phyloP scores from a whole-genome alignment of 1,284 basidiomycete genomes.

The Ustilago bromivora region DNA sequence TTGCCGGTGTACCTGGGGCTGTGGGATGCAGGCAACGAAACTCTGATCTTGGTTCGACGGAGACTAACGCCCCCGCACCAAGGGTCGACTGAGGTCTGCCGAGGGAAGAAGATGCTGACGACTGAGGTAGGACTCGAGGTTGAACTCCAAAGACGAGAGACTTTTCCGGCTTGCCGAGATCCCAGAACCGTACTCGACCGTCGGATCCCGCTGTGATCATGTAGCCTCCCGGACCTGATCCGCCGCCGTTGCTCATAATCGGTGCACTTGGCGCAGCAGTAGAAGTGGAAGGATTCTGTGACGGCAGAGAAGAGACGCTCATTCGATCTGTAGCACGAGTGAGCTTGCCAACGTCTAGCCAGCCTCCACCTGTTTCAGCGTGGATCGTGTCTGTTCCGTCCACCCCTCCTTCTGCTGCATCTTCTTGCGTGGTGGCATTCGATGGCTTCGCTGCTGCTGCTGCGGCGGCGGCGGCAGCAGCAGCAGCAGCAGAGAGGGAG shows the following conservation, averaged over 20 bases:
- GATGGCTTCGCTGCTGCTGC: not conserved
- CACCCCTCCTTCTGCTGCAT: not conserved
- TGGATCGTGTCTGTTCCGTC: constrained; percentile 27
- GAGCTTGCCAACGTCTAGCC: constrained; percentile 61
- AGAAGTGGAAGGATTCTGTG: not conserved
- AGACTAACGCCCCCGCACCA: constrained; percentile 7
- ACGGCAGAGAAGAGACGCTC: not conserved
- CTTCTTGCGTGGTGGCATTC: not conserved
- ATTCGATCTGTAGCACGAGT: constrained; percentile 16
- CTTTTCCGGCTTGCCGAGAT: constrained; percentile 77
- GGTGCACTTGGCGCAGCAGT: not conserved
- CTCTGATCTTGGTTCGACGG: constrained; percentile 24
- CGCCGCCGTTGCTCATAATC: not conserved
- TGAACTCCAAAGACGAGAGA: constrained; percentile 48
- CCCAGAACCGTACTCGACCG: constrained; percentile 83
- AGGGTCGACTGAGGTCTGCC: not conserved
- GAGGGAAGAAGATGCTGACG: not conserved
- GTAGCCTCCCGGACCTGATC: constrained; percentile 74
- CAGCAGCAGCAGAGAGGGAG: constrained; percentile 19
- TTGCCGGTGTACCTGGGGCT: not conserved
- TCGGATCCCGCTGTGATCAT: constrained; percentile 86
- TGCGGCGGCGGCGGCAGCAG: not conserved
- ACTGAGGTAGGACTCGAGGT: constrained; percentile 9
- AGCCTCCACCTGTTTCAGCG: constrained; percentile 42
- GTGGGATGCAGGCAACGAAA: constrained; percentile 17